These are phyloP conservation scores for Talaromyces sp. DNA, from an alignment of 2,329 filamentous ascomycete species.

Conservation along the genomic window DNA sequence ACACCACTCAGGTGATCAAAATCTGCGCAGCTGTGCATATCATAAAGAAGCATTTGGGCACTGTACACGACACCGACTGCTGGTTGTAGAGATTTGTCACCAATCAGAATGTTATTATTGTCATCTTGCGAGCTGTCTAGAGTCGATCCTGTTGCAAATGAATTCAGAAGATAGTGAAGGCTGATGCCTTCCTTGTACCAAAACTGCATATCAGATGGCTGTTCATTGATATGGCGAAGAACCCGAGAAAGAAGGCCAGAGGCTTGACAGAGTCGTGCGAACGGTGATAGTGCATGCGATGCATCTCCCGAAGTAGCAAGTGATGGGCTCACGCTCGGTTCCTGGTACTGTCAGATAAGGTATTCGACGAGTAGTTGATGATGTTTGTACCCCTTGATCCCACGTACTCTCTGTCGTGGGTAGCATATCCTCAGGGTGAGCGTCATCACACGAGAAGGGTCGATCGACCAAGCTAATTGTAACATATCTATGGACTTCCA, in stretches of 20 bases:
- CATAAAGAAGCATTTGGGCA: not conserved
- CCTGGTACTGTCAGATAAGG: not conserved
- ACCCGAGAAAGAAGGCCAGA: not conserved
- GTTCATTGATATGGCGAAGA: not conserved
- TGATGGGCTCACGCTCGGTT: not conserved
- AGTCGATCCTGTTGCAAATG: not conserved
- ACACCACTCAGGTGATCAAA: not conserved
- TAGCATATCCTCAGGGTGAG: not conserved
- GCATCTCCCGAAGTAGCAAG: not conserved
- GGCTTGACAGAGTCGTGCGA: not conserved
- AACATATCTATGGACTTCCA: not conserved
- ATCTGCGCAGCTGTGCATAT: not conserved
- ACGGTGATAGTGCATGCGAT: not conserved
- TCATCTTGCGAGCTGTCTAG: not conserved
- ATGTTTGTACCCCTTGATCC: constrained; percentile 3
- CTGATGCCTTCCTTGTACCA: not conserved
- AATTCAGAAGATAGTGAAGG: not conserved
- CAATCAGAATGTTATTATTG: not conserved
- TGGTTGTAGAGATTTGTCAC: not conserved
- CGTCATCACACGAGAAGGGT: not conserved
- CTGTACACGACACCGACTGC: not conserved
- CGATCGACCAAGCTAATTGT: not conserved
- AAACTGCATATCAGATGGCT: not conserved
- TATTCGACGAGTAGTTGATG: not conserved
- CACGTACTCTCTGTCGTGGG: not conserved